These are phyloP conservation scores for Mortierella sp. DNA, from an alignment of 371 early-diverging fungal genomes.

Conservation along the genomic window DNA sequence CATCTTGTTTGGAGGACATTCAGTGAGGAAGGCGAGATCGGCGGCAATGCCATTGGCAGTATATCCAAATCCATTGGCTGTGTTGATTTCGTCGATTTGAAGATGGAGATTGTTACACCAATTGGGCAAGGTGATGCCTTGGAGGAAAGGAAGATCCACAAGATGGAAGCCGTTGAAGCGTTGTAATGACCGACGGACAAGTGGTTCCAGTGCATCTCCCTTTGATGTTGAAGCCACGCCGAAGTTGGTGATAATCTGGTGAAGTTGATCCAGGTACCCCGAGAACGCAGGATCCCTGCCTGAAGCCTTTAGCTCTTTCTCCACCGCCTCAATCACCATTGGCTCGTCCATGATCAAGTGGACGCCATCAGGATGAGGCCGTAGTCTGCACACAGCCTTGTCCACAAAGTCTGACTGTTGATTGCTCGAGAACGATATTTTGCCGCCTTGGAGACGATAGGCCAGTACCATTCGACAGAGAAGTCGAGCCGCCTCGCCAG, in stretches of 20 bases:
- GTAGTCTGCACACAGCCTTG: constrained; percentile 9
- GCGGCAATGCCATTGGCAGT: constrained; percentile 3
- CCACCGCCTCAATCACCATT: constrained; percentile 28
- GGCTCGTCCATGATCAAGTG: constrained; percentile 33
- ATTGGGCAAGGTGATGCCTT: background rate
- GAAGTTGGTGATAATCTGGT: constrained; percentile 6
- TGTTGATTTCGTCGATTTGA: constrained; percentile 33
- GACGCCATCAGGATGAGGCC: constrained; percentile 14
- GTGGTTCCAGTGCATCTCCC: constrained; percentile 17
- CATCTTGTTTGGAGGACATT: constrained; percentile 27
- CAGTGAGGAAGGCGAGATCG: constrained; percentile 27
- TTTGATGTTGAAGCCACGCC: constrained; percentile 6
- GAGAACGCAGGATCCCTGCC: constrained; percentile 19
- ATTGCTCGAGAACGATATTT: too few species aligned
- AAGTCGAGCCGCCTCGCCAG: too few species aligned
- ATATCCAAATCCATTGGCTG: constrained; percentile 29
- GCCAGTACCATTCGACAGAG: too few species aligned
- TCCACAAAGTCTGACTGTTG: too few species aligned
- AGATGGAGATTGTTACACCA: constrained; percentile 21
- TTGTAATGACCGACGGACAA: constrained; percentile 23
- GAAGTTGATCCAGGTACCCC: constrained; percentile 24
- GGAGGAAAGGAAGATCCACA: constrained; percentile 29
- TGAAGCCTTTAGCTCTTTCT: constrained; percentile 15
- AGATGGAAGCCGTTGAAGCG: constrained; percentile 23
- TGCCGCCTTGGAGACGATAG: too few species aligned